phyloP scores from a whole-genome alignment of 1,284 basidiomycete species.

The Cryptococcus sp. region DNA sequence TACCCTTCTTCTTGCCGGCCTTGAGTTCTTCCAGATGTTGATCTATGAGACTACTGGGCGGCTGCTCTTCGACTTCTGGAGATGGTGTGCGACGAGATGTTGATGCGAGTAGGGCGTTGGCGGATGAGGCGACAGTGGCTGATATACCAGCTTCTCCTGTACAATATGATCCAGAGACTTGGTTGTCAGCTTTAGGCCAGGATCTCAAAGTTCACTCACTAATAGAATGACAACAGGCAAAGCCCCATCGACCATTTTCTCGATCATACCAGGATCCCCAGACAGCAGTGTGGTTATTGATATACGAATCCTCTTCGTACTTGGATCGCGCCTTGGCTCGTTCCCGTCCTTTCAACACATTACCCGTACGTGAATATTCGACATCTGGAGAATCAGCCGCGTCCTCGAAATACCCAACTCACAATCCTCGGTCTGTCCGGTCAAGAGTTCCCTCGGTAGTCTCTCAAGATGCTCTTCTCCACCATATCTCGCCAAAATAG shows the following conservation, averaged over 20 bases:
- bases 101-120: constrained; percentile 60
- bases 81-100: constrained; percentile 37
- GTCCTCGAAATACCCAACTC: constrained; percentile 11
- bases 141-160: constrained; percentile 82
- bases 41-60: constrained; percentile 36
- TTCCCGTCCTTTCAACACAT: constrained; percentile 88
- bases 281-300: constrained; percentile 88
- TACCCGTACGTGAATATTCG: constrained; percentile 90
- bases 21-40: constrained; percentile 38
- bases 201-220: constrained; percentile 8
- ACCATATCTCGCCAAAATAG: constrained; percentile 85
- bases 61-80: constrained; percentile 25
- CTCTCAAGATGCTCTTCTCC: constrained; percentile 85
- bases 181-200: background rate
- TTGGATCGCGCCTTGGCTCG: constrained; percentile 77
- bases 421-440: constrained; percentile 91
- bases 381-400: constrained; percentile 55
- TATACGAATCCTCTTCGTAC: constrained; percentile 90
- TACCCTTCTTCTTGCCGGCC: constrained; percentile 15
- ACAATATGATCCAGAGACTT: constrained; percentile 83
- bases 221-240: constrained; percentile 85
- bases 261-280: constrained; percentile 95
- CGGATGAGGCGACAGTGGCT: constrained; percentile 66
- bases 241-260: constrained; percentile 76
- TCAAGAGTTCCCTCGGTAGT: constrained; percentile 74